Evolutionary conservation across 2,329 filamentous ascomycete genomes (phyloP).

Genomic region (Leptographium lundbergii): DNA sequence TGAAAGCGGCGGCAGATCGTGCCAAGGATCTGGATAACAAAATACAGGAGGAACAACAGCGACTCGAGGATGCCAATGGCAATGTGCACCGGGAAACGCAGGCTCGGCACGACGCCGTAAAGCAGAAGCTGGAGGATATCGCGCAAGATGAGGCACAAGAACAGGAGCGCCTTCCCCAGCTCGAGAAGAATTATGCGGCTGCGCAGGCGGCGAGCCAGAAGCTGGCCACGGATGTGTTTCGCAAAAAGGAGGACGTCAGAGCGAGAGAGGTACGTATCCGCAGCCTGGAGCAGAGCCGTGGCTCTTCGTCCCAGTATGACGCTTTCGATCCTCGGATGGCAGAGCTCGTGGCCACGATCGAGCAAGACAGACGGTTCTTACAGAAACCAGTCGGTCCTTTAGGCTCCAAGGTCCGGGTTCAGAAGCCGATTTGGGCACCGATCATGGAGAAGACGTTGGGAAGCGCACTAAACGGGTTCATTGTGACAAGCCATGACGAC

Average conservation of each 20-base stretch:
- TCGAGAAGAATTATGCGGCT: constrained; percentile 21
- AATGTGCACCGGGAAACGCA: constrained; percentile 48
- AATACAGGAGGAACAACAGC: constrained; percentile 43
- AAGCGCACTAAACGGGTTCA: constrained; percentile 58
- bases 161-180: constrained; percentile 15
- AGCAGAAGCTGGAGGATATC: constrained; percentile 29
- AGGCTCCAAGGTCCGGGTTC: constrained; percentile 62
- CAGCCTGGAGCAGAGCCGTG: constrained; percentile 41
- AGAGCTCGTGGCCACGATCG: constrained; percentile 54
- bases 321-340: constrained; percentile 53
- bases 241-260: constrained; percentile 41
- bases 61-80: constrained; percentile 56
- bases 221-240: constrained; percentile 19
- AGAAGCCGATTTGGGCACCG: constrained; percentile 69
- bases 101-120: constrained; percentile 41
- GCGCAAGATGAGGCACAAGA: constrained; percentile 18
- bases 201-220: constrained; percentile 19
- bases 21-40: constrained; percentile 32
- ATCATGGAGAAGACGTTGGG: constrained; percentile 71
- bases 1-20: constrained; percentile 39
- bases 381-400: constrained; percentile 72
- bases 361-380: constrained; percentile 54
- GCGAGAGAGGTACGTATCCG: constrained; percentile 37
- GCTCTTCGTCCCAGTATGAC: constrained; percentile 32
- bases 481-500: constrained; percentile 68